These are phyloP conservation scores for Macrophomina pseudophaseolina DNA, from an alignment of 2,329 filamentous ascomycete genomes.

Conservation along the genomic window DNA sequence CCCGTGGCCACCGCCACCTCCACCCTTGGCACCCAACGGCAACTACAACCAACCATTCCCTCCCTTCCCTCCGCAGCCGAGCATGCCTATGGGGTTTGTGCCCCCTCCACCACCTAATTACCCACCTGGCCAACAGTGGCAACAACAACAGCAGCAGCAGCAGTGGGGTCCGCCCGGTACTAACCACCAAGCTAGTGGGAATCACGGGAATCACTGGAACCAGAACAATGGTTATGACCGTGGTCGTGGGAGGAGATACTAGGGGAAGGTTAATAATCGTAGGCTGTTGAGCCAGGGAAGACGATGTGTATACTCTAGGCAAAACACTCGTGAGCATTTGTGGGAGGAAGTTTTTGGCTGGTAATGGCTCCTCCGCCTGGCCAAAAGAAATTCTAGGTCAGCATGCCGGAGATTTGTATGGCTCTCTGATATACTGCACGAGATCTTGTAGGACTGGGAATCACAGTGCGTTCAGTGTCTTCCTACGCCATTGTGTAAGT, in stretches of 20 bases:
- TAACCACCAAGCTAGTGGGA: not conserved
- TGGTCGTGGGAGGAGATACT: slow-evolving; percentile 15
- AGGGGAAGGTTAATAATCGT: not conserved
- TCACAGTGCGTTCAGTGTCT: too few relatives aligned
- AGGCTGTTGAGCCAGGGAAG: not conserved
- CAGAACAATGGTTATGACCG: slow-evolving; percentile 13
- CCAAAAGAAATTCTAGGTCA: too few relatives aligned
- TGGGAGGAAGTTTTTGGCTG: too few relatives aligned
- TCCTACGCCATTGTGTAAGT: too few relatives aligned
- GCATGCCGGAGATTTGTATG: too few relatives aligned
- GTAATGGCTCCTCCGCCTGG: too few relatives aligned
- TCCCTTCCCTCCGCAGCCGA: slow-evolving; percentile 19
- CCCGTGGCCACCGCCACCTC: slow-evolving; percentile 25
- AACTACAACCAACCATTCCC: slow-evolving; percentile 17
- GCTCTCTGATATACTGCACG: too few relatives aligned
- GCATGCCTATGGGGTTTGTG: slow-evolving; percentile 20
- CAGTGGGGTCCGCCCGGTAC: not conserved
- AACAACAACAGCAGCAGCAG: slow-evolving; percentile 19
- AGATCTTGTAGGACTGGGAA: too few relatives aligned
- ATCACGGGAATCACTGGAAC: slow-evolving; percentile 8
- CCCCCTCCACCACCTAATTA: slow-evolving; percentile 17
- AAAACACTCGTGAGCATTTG: too few relatives aligned
- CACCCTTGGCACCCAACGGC: slow-evolving; percentile 13
- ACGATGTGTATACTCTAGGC: too few relatives aligned
- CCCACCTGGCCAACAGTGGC: slow-evolving; percentile 13